Conservation (phyloP, 805 yeast genomes). For the Spathaspora gorwiae region DNA sequence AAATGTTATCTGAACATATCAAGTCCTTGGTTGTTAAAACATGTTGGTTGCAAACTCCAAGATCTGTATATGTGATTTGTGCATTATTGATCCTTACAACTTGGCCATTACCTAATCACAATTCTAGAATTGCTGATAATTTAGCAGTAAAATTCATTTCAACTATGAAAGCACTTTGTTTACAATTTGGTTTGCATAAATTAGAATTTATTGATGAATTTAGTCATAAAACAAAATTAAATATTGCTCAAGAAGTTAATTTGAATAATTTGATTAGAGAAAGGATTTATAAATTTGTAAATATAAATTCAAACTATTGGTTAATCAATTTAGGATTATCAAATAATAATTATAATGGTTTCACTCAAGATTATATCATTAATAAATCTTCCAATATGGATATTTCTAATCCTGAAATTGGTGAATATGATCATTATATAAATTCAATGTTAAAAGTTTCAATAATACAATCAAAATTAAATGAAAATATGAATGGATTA, state of each 20-base stretch:
- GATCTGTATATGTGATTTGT: constrained; percentile 35
- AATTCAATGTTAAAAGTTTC: constrained; percentile 27
- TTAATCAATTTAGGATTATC: constrained; percentile 36
- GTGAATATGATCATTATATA: constrained; percentile 17
- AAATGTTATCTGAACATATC: constrained; percentile 25
- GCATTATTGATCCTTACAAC: constrained; percentile 40
- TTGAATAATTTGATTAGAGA: constrained; percentile 34
- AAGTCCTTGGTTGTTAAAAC: constrained; percentile 35
- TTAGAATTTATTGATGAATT: constrained; percentile 39
- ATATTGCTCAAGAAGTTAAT: constrained; percentile 22
- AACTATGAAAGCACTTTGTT: constrained; percentile 34
- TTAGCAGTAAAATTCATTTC: constrained; percentile 33
- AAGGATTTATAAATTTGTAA: constrained; percentile 38
- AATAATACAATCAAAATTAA: constrained; percentile 34
- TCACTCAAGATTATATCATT: constrained; percentile 34
- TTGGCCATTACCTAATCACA: constrained; percentile 37
- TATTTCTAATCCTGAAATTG: constrained; percentile 1
- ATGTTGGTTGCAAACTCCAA: constrained; percentile 44
- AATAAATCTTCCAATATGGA: constrained; percentile 28
- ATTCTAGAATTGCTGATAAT: constrained; percentile 24
- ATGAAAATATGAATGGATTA: constrained; percentile 33
- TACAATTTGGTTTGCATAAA: constrained; percentile 41
- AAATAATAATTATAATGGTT: constrained; percentile 24
- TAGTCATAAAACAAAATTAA: constrained; percentile 29
- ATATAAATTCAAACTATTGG: constrained; percentile 42